phyloP scores from a whole-genome alignment of 2,329 filamentous ascomycete species.

The Periglandula ipomoeae region DNA sequence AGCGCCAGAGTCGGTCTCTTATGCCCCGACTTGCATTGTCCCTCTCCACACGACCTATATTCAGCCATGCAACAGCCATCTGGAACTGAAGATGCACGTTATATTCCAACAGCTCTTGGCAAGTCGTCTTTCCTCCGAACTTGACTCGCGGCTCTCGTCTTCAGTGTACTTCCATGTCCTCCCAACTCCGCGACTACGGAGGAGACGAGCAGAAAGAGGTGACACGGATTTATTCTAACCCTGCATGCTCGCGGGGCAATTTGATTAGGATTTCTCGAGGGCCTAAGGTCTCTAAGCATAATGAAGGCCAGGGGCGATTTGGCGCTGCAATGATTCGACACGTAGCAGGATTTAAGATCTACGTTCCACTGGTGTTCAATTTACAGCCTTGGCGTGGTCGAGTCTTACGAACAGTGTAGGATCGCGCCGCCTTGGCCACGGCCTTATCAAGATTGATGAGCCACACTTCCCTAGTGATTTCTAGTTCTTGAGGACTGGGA shows the following conservation, averaged over 20 bases:
- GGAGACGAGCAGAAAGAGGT: background rate
- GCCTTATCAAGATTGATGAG: background rate
- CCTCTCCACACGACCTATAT: background rate
- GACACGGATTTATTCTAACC: background rate
- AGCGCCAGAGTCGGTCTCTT: too few species aligned
- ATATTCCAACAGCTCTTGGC: background rate
- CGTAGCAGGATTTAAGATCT: background rate
- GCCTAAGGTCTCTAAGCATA: background rate
- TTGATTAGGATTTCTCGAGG: background rate
- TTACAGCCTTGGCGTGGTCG: background rate
- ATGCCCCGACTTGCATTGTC: background rate
- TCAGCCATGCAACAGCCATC: background rate
- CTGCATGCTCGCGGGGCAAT: background rate
- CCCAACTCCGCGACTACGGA: background rate
- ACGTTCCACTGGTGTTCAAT: background rate
- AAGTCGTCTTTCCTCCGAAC: background rate
- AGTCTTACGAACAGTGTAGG: background rate
- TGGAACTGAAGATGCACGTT: background rate
- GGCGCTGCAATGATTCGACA: background rate
- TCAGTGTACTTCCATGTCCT: constrained; percentile 1
- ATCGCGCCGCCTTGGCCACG: background rate
- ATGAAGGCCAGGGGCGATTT: background rate
- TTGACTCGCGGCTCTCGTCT: too few species aligned
- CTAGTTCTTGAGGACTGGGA: too few species aligned
- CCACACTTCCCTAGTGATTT: background rate